Percentiles rank a stretch among this genome's conserved stretches.
phyloP scores from a whole-genome alignment of 345 rosid species.

The Hirschfeldia incana region DNA sequence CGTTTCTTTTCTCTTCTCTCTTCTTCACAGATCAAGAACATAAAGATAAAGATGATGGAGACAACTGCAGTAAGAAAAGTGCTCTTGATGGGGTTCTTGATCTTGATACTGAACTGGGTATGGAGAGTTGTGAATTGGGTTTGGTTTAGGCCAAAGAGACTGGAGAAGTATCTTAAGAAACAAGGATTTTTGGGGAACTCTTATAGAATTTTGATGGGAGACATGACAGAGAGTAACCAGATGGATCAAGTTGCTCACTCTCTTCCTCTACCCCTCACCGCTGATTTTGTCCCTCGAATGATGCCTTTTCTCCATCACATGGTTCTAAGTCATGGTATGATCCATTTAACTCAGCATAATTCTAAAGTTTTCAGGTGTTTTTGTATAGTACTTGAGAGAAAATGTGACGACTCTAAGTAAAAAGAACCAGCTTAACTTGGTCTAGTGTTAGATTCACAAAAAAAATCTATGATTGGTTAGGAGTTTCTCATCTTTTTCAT shows the following conservation, averaged over 20 bases:
- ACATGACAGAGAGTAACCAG: slow-evolving; percentile 33
- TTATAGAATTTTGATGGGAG: slow-evolving; percentile 47
- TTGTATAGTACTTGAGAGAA: background rate
- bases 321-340: slow-evolving; percentile 41
- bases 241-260: slow-evolving; percentile 43
- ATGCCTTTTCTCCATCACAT: slow-evolving; percentile 44
- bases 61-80: slow-evolving; percentile 9
- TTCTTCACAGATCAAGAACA: slow-evolving; percentile 9
- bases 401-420: slow-evolving; percentile 7
- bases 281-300: slow-evolving; percentile 42
- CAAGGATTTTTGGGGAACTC: slow-evolving; percentile 52
- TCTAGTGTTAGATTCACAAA: background rate
- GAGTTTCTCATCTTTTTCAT: slow-evolving; percentile 19
- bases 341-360: background rate
- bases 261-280: slow-evolving; percentile 38
- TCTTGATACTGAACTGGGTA: slow-evolving; percentile 35
- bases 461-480: background rate
- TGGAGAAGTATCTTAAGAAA: slow-evolving; percentile 45
- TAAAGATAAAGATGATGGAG: slow-evolving; percentile 22
- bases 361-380: background rate
- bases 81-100: slow-evolving; percentile 29
- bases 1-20: slow-evolving; percentile 15
- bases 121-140: slow-evolving; percentile 50
- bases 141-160: slow-evolving; percentile 48
- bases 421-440: background rate